These are phyloP conservation scores for Ostreobium quekettii DNA, from an alignment of 139 green algal genomes.

Conservation along the genomic window DNA sequence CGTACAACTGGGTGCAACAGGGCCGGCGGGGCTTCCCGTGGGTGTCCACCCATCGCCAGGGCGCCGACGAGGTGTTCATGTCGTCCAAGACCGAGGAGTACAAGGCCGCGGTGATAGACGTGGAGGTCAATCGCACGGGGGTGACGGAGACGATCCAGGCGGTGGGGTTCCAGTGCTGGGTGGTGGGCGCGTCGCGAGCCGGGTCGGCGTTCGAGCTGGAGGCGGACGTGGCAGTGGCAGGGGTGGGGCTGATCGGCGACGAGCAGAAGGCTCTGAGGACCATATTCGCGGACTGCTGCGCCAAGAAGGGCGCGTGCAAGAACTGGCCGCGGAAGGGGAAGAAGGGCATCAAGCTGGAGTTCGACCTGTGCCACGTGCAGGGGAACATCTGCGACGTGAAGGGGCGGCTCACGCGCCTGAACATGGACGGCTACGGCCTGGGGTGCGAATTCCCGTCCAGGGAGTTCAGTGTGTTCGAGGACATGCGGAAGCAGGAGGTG, in stretches of 20 bases:
- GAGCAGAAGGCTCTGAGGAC: constrained; percentile 3
- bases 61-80: constrained; percentile 8
- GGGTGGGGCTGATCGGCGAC: background rate
- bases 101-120: background rate
- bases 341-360: background rate
- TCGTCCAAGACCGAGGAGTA: background rate
- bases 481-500: constrained; percentile 5
- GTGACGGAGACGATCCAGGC: background rate
- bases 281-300: constrained; percentile 7
- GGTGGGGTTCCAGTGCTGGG: constrained; percentile 1
- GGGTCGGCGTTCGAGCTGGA: background rate
- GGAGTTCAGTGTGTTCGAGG: constrained; percentile 3
- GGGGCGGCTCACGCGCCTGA: constrained; percentile 5
- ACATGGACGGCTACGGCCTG: constrained; percentile 16
- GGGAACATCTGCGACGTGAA: constrained; percentile 14
- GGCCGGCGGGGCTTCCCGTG: background rate
- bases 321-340: no score
- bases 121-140: no score
- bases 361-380: constrained; percentile 15
- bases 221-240: background rate
- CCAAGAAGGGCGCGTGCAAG: background rate
- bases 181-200: background rate
- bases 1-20: background rate
- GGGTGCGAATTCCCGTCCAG: constrained; percentile 8
- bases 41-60: background rate